Percentiles rank a stretch among this genome's conserved stretches.
Evolutionary conservation across 202 grass and related monocot species (phyloP).

Genomic region (Panicum hallii): DNA sequence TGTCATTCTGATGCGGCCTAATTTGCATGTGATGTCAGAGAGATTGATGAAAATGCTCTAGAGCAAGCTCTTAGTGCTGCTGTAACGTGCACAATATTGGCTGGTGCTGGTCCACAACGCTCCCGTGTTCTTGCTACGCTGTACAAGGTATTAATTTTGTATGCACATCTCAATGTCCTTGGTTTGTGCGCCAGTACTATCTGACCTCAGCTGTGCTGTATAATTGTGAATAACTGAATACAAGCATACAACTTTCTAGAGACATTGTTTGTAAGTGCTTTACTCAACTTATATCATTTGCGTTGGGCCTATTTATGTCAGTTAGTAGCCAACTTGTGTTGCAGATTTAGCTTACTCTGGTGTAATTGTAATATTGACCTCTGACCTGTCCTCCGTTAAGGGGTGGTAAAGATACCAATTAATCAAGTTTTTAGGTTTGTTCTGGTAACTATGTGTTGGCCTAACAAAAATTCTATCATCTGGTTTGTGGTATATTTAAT

Average conservation of each 20-base stretch:
- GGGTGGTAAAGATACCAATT: background rate
- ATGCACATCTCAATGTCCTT: conserved; percentile 6
- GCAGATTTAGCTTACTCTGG: background rate
- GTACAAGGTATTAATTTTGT: conserved; percentile 76
- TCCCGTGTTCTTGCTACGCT: conserved; percentile 96
- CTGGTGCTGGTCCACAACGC: conserved; percentile 94
- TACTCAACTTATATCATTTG: background rate
- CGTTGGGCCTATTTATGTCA: background rate
- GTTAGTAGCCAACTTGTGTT: background rate
- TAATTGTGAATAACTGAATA: background rate
- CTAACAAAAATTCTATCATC: background rate
- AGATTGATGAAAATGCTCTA: conserved; percentile 97
- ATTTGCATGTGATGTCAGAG: conserved; percentile 59
- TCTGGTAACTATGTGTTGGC: background rate
- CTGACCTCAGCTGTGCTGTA: background rate
- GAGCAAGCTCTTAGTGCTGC: conserved; percentile 98
- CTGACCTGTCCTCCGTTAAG: background rate
- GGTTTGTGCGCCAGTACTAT: background rate
- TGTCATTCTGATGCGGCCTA: conserved; percentile 25
- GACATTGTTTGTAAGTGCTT: background rate
- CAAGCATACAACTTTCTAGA: background rate
- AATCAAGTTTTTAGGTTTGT: background rate
- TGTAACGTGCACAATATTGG: conserved; percentile 97
- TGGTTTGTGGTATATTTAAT: background rate
- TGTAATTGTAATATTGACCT: background rate